Evolutionary conservation across 2,329 filamentous ascomycete genomes (phyloP), one percentile per base, ranked within the genome.

Genomic region (Aspergillus neoniger): DNA sequence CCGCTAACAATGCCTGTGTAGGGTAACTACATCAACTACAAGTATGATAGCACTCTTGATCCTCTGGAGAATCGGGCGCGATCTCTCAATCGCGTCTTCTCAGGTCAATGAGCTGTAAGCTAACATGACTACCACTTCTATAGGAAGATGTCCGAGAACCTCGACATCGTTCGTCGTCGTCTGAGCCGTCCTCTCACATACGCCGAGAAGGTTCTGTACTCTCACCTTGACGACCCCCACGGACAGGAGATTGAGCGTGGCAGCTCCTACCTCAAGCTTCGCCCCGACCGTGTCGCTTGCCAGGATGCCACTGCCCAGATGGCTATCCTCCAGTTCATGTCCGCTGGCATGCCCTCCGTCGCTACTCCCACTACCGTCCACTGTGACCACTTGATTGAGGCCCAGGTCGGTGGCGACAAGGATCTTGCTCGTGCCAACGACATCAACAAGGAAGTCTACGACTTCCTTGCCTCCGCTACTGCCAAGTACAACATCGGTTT

Each of bases 401-500:
- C 94, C 64, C 94, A 98, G 82, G 77, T 94, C 73, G 95, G 95
- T 76, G 93, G 93, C 72, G 87, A 85, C 67, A 95, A 97, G 87
- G 95, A 99, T 90, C 84, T 98, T 79, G 90, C 87, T 64, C 88
- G 94, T 74, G 95, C 95, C 72, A 84, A 94, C 74, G 86, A 88
- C 71, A 96, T 96, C 83, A 98, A 98, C 89, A 96, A 96, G 86
- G 94, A 98, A 81, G 95, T 99, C 71, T 99, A 98, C 83, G 91
- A 98, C 82, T 99, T 99, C 86, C 83, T 99, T 76, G 87, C 92
- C 64, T 88, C 89, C 65, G 91, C 94, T 68, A 98, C 94, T 79
- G 93, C 93, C 76, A 99, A 98, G 85, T 99, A 98, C 86, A 94
- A 98, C 86, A 98, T 98, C 79, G 95, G 95, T 84, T 98, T 98